Evolutionary conservation across 805 yeast genomes (phyloP), one percentile per base, ranked within the genome.

Genomic region (Kockiozyma suomiensis): DNA sequence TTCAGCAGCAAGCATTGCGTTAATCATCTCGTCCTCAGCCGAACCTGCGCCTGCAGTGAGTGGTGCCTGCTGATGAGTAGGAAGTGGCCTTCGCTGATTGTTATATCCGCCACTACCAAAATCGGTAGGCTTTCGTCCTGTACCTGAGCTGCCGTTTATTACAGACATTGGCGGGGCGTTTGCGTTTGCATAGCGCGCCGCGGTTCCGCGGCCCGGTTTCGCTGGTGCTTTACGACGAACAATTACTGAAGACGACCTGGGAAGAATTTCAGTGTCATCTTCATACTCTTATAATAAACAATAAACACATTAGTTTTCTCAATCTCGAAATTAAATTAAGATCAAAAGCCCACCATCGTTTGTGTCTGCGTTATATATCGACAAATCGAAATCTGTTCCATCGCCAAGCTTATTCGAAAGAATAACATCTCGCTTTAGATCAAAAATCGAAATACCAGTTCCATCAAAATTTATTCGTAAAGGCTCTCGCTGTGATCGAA

Each of bases 401-500:
- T 85, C 86, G 4, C 92, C 90, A 15, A 94, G 78, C 68, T 85
- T 88, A 73, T 92, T 93, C 41, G 85, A 89, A 19, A 81, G 74
- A 45, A 94, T 87, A 53, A 94, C 90, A 68, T 94, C 98, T 62
- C 93, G 85, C 74, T 94, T 94, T 61, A 94, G 77, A 70, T 94
- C 99, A 75, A 93, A 94, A 0, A 92, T 96, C 1, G 96, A 90
- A 43, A 94, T 84, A 30, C 98, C 97, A 0, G 99, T 93, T 21
- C 99, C 99, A 73, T 94, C 99, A 71, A 94, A 94, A 49, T 86
- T 81, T 28, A 94, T 83, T 45, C 96, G 82, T 0, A 88, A 84
- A 30, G 88, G 86, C 43, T 82, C 85, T 69, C 85, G 86, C 72
- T 92, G 97, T 15, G 96, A 93, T 61, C 84, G 77, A 74, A 94